Evolutionary conservation across 352 stramenopile species (phyloP), one percentile per base, ranked within the genome.

Genomic region (Phytophthora brassicae): DNA sequence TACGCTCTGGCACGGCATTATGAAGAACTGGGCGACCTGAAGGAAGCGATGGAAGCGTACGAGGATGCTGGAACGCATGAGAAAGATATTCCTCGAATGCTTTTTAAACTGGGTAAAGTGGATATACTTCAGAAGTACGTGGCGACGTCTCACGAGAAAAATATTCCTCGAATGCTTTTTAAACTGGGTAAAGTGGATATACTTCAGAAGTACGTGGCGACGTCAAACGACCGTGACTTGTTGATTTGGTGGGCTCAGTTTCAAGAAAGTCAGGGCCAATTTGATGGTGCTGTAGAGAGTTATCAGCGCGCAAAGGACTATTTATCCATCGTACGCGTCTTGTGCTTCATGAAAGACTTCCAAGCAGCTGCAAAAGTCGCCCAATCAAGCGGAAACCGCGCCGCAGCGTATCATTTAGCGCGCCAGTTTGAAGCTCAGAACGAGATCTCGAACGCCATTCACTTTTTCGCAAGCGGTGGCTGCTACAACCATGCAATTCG

Each of bases 401-500:
- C 85, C 2, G 82, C 85, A 2, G 81, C 87, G 9, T 97, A 95
- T 57, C 87, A 96, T 60, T 72, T 97, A 9, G 91, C 89, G 23
- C 74, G 89, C 12, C 88, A 97, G 56, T 90, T 96, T 42, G 90
- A 97, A 63, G 72, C 73, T 2, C 72, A 81, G 41, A 88, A 87
- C 19, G 86, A 97, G 17, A 78, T 90, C 26, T 73, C 78, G 16
- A 88, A 90, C 33, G 95, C 95, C 0, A 97, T 98, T 16, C 81
- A 93, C 52, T 98, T 97, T 56, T 98, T 95, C 63, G 88, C 83
- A 0, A 77, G 74, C 12, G 90, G 87, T 12, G 83, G 85, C 4
- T 92, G 92, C 53, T 98, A 97, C 75, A 96, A 97, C 58, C 94
- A 98, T 65, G 94, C 95, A 1, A 97, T 98, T 54, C 86, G 94